These are phyloP conservation scores for Venturiaceae sp. DNA, from an alignment of 2,329 filamentous ascomycete species.

Conservation along the genomic window DNA sequence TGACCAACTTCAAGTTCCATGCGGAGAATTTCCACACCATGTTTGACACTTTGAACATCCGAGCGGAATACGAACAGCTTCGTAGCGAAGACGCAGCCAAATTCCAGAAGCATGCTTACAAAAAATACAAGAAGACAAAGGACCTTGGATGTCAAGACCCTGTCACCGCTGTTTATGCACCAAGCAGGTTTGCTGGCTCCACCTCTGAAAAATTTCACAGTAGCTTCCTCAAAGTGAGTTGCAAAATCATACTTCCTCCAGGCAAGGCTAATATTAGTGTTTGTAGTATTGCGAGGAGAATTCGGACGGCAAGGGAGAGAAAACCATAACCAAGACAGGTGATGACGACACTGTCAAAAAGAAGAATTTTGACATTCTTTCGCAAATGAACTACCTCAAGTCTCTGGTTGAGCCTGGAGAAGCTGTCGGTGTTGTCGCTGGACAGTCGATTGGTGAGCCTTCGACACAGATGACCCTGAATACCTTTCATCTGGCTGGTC, in stretches of 20 bases:
- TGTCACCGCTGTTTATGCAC: slow-evolving; percentile 61
- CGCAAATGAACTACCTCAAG: slow-evolving; percentile 86
- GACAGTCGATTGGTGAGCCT: slow-evolving; percentile 92
- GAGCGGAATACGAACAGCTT: slow-evolving; percentile 38
- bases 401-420: slow-evolving; percentile 92
- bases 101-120: slow-evolving; percentile 41
- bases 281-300: slow-evolving; percentile 70
- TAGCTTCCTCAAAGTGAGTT: slow-evolving; percentile 49
- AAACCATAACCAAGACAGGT: slow-evolving; percentile 50
- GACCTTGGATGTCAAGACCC: slow-evolving; percentile 54
- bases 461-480: slow-evolving; percentile 99
- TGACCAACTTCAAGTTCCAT: slow-evolving; percentile 83
- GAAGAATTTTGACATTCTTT: slow-evolving; percentile 71
- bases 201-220: slow-evolving; percentile 81
- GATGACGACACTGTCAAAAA: slow-evolving; percentile 37
- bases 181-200: slow-evolving; percentile 69
- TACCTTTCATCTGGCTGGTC: slow-evolving; percentile 98
- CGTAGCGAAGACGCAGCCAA: slow-evolving; percentile 58
- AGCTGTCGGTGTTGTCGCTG: slow-evolving; percentile 92
- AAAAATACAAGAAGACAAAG: background rate
- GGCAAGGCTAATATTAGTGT: slow-evolving; percentile 11
- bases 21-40: slow-evolving; percentile 59
- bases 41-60: slow-evolving; percentile 31
- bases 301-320: slow-evolving; percentile 37
- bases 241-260: background rate